Evolutionary conservation across 768 basidiomycete species (phyloP), one percentile per base, ranked within the genome.

Genomic region (Suillus decipiens): DNA sequence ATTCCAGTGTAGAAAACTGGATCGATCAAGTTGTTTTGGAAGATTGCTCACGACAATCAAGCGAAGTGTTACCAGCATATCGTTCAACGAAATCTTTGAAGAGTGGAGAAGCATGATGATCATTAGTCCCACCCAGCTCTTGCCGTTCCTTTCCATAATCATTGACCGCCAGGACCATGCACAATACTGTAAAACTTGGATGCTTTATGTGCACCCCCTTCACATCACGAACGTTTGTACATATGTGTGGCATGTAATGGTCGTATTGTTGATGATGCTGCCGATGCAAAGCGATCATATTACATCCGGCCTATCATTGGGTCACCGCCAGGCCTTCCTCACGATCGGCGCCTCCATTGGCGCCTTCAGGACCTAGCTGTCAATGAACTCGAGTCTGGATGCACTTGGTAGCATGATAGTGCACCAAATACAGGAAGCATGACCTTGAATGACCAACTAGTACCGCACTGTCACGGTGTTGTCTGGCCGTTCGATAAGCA

Each of bases 61-160:
- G 60, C 34, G 60, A 61, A 41, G 48, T 17, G 36, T 57, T 61
- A 11, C 60, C 60, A 4, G 36, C 55, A 2, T 59, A 61, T 55
- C 56, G 60, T 39, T 61, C 60, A 24, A 37, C 31, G 12, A 59
- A 61, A 61, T 61, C 60, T 19, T n/a, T 24, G 59, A 34, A 22
- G 59, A 60, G 36, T 15, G 19, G 11, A 11, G 10, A 53, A n/a
- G 33, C 11, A 15, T 53, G 31, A 53, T 34, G 19, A n/a, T 24
- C 7, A 60, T 33, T 14, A 14, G 59, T 36, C 12, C 12, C 24
- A 8, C 34, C 58, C 17, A 28, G 53, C 9, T 24, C 61, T 15
- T 36, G 11, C 14, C 55, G 28, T 41, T 22, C 33, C 19, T 17
- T 53, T 31, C 17, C 51, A 12, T 53, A 3, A 33, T 11, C 31